Evolutionary conservation across 2,329 filamentous ascomycete species (phyloP).

Genomic region (Fusarium sp.): DNA sequence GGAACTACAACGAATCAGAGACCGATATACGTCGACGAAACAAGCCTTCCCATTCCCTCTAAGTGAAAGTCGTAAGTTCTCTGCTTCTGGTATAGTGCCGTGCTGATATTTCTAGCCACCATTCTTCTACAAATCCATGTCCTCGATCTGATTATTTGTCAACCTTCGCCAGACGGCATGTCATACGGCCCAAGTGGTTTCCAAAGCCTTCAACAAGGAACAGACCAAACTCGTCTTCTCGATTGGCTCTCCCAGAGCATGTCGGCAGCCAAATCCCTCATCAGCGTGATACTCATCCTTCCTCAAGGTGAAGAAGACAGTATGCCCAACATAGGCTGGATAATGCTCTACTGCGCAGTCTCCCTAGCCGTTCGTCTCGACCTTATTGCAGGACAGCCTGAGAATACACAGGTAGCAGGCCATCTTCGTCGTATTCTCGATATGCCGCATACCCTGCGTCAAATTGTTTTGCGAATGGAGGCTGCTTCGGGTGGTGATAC

Average conservation of each 20-base stretch:
- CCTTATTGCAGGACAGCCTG: slow-evolving; percentile 44
- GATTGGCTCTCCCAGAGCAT: slow-evolving; percentile 49
- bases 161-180: slow-evolving; percentile 43
- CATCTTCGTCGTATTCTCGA: slow-evolving; percentile 48
- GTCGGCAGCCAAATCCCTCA: slow-evolving; percentile 46
- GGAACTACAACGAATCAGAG: slow-evolving; percentile 38
- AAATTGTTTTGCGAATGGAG: slow-evolving; percentile 46
- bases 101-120: slow-evolving; percentile 32
- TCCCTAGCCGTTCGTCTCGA: slow-evolving; percentile 48
- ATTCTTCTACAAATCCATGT: slow-evolving; percentile 46
- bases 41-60: slow-evolving; percentile 43
- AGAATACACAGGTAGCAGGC: slow-evolving; percentile 40
- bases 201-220: slow-evolving; percentile 30
- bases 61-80: slow-evolving; percentile 47
- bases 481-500: slow-evolving; percentile 28
- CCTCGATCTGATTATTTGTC: slow-evolving; percentile 47
- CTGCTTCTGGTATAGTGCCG: accelerated
- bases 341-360: slow-evolving; percentile 48
- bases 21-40: slow-evolving; percentile 40
- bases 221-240: slow-evolving; percentile 34
- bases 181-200: slow-evolving; percentile 44
- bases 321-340: slow-evolving; percentile 49
- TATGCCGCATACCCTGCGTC: slow-evolving; percentile 45
- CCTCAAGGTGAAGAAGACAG: slow-evolving; percentile 44
- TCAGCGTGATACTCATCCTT: slow-evolving; percentile 44